Evolutionary conservation across 1,284 basidiomycete species (phyloP), one percentile per base, ranked within the genome.

Genomic region (Tranzscheliella williamsii): DNA sequence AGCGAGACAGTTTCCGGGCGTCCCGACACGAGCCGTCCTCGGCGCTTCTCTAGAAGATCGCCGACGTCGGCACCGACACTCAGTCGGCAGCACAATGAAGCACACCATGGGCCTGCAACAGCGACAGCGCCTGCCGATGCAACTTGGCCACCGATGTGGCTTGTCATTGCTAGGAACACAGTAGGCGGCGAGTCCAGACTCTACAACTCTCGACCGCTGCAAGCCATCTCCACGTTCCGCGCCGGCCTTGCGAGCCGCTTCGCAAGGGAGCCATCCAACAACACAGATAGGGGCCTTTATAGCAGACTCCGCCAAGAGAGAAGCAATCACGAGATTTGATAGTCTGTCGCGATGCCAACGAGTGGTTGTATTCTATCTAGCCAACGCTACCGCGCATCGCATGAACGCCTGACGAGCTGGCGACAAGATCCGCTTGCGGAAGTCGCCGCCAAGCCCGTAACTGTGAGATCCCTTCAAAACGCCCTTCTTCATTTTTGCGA

Each of bases 401-500:
- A n/a, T n/a, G n/a, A n/a, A n/a, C n/a, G n/a, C n/a, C n/a, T n/a
- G n/a, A n/a, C n/a, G n/a, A n/a, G n/a, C n/a, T n/a, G n/a, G n/a
- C n/a, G n/a, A n/a, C n/a, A n/a, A n/a, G n/a, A n/a, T n/a, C n/a
- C n/a, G n/a, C n/a, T n/a, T n/a, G n/a, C n/a, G n/a, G n/a, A n/a
- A n/a, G n/a, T n/a, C n/a, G n/a, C n/a, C n/a, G n/a, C n/a, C n/a
- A n/a, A n/a, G n/a, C n/a, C n/a, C n/a, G n/a, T n/a, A 18, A 26
- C 54, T 71, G 69, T 68, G 51, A 32, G 57, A 55, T 48, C 42
- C 58, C 66, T 71, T 71, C 66, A 71, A 68, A 71, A 71, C 66
- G 63, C 55, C 20, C 35, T 36, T 48, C 61, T 38, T 55, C 50
- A 48, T 39, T 11, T 24, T 34, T 43, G 37, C 38, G 33, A 26